Conservation (phyloP, 805 yeast species). For the Saccharomycopsis fodiens region DNA sequence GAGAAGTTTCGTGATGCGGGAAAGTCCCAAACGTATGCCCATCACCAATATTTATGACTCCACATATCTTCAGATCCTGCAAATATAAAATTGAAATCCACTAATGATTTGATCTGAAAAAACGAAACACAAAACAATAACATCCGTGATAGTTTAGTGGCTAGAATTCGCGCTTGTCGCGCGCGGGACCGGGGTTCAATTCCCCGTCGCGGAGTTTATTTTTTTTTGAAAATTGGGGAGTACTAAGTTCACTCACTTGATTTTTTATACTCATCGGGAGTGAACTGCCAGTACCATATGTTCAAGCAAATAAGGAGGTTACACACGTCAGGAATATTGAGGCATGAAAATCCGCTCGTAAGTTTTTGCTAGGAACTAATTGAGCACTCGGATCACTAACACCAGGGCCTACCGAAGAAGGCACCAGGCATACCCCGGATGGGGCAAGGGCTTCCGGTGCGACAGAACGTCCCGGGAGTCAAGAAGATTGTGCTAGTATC, state of each 20-base stretch:
- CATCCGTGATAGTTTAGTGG: slow-evolving; percentile 32
- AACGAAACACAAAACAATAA: too few relatives aligned
- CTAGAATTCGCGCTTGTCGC: slow-evolving; percentile 33
- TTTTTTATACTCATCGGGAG: neutral
- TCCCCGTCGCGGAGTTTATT: slow-evolving; percentile 22
- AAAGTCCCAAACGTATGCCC: slow-evolving; percentile 54
- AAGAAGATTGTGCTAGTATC: slow-evolving; percentile 58
- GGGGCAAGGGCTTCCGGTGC: slow-evolving; percentile 49
- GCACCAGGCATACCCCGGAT: slow-evolving; percentile 27
- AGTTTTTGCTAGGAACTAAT: slow-evolving; percentile 26
- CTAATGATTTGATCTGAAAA: too few relatives aligned
- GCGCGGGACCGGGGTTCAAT: slow-evolving; percentile 22
- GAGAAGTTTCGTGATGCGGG: slow-evolving; percentile 41
- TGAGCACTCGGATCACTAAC: too few relatives aligned
- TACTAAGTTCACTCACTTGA: neutral
- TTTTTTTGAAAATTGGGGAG: slow-evolving; percentile 1
- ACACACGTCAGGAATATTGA: neutral
- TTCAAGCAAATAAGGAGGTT: neutral
- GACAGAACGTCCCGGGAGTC: slow-evolving; percentile 52
- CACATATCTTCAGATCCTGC: too few relatives aligned
- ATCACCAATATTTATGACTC: slow-evolving; percentile 26
- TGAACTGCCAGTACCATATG: too few relatives aligned
- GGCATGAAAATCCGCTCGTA: slow-evolving; percentile 49
- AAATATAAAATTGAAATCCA: too few relatives aligned
- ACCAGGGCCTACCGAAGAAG: slow-evolving; percentile 23